Evolutionary conservation across 306 rosid genomes (phyloP), one percentile per base, ranked within the genome.

Genomic region (Acmispon strigosus): DNA sequence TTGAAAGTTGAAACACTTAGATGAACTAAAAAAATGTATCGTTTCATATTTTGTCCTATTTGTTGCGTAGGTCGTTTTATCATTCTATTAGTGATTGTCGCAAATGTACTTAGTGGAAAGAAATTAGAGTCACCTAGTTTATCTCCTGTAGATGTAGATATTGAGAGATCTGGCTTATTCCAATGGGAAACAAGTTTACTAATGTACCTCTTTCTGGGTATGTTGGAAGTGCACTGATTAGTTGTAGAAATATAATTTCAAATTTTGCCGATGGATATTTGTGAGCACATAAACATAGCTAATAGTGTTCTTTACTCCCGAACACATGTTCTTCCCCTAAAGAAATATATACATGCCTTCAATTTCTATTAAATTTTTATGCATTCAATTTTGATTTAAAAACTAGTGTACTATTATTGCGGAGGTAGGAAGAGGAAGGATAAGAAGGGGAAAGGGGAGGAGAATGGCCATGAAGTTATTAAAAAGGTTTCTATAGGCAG

Each of bases 111-210:
- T 24, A 66, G 83, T 41, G 84, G 82, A 66, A 81, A 62, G 68
- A 72, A 87, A 51, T 42, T 81, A 14, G 88, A 86, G 63, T 55
- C 70, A 15, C 81, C 76, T 41, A 42, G 52, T 72, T 71, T 81
- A 52, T 82, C 87, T 12, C 78, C 79, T 7, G 56, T 76, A 62
- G 89, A 86, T 56, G 12, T n/a, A n/a, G n/a, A n/a, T n/a, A n/a
- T 68, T 13, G 86, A 87, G 70, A 75, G n/a, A 48, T 74, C 76
- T 37, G 76, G 82, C 64, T 77, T 89, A 42, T 83, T 81, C 69
- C 84, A 86, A 63, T 90, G 92, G 90, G 96, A 93, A 84, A 87
- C 48, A 82, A 72, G 80, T 63, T 72, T 86, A 47, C 34, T 84
- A 24, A 39, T n/a, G n/a, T n/a, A 15, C 3, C 42, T 29, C 34